Percentiles rank a stretch among this genome's conserved stretches.
phyloP scores from a whole-genome alignment of 495 filamentous ascomycete species.

The Tuber borchii region DNA sequence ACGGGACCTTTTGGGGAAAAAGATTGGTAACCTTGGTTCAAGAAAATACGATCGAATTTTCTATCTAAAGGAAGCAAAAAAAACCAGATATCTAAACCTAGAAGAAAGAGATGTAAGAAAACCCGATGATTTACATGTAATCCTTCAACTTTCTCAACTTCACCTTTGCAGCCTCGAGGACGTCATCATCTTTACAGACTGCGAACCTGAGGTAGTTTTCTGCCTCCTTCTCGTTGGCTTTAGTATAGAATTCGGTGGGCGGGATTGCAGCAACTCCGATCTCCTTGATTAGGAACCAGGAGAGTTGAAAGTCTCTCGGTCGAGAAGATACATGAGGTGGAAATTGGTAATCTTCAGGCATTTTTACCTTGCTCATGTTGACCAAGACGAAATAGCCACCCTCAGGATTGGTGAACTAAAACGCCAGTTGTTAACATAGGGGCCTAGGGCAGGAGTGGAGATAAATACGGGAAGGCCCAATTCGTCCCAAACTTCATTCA shows the following conservation, averaged over 20 bases:
- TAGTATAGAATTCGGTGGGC: constrained; percentile 92
- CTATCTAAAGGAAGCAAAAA: not conserved
- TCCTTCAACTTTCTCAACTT: constrained; percentile 71
- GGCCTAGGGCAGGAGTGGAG: not conserved
- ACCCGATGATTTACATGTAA: constrained; percentile 24
- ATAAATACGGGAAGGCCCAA: constrained; percentile 59
- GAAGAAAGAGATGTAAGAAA: not conserved
- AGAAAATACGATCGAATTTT: not conserved
- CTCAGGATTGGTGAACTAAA: constrained; percentile 77
- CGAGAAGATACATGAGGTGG: constrained; percentile 77
- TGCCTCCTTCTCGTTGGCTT: constrained; percentile 69
- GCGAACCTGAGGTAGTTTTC: constrained; percentile 93
- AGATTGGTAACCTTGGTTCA: not conserved
- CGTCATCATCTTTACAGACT: constrained; percentile 89
- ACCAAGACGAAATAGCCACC: constrained; percentile 95
- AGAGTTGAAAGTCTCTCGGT: constrained; percentile 85
- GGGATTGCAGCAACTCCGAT: constrained; percentile 93
- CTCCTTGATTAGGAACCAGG: constrained; percentile 95
- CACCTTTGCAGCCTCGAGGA: constrained; percentile 85
- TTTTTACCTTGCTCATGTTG: constrained; percentile 75
- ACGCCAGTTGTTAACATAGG: constrained; percentile 5
- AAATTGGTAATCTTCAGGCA: constrained; percentile 77
- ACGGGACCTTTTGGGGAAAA: not conserved
- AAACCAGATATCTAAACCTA: not conserved
- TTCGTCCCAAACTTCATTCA: constrained; percentile 84